Base-by-base conservation (phyloP, 345 rosid species). In the Hypericum androsaemum region DNA sequence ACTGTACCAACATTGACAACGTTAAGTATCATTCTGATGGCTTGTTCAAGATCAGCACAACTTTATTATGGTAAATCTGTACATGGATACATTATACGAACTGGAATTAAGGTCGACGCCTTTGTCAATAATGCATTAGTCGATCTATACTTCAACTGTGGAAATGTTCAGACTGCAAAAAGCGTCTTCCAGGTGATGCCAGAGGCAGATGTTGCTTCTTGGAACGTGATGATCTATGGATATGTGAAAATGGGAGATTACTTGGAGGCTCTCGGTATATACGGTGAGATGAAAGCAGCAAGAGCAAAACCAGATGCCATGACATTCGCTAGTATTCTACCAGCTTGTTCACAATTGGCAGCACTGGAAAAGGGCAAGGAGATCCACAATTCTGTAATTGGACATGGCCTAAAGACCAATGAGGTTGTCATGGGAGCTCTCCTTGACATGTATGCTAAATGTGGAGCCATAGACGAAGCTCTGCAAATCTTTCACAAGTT, bases 401-500 rank as follows among this genome's bases (percentile, higher is more conserved):
- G 62, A 45, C 68, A 36, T 41, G 47, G 54, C 35, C 52, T 77
- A n/a, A 72, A 77, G 40, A 38, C 39, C 39, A 77, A 79, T 49
- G 72, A 72, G 58, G 43, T 77, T 42, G 76, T 81, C 59, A 79
- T 73, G 82, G 82, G 86, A 36, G 86, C 89, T 12, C 81, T 83
- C 43, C 83, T 87, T 11, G 89, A 83, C 68, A 81, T 83, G 89
- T 87, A 81, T 60, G 82, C 89, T 15, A 87, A 87, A 73, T 83
- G 95, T 37, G 92, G 95, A n/a, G 81, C 84, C 13, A 72, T 83
- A 11, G 74, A 79, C 61, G 75, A 77, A 50, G 92, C 89, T 10
- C 47, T 54, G 10, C 36, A 17, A 37, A 71, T 80, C 41, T 87
- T 83, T 42, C 10, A 48, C 43, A 60, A 57, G 57, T 59, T 79